These are phyloP conservation scores for Blastomyces silverae DNA, from an alignment of 2,329 filamentous ascomycete species.

Conservation along the genomic window DNA sequence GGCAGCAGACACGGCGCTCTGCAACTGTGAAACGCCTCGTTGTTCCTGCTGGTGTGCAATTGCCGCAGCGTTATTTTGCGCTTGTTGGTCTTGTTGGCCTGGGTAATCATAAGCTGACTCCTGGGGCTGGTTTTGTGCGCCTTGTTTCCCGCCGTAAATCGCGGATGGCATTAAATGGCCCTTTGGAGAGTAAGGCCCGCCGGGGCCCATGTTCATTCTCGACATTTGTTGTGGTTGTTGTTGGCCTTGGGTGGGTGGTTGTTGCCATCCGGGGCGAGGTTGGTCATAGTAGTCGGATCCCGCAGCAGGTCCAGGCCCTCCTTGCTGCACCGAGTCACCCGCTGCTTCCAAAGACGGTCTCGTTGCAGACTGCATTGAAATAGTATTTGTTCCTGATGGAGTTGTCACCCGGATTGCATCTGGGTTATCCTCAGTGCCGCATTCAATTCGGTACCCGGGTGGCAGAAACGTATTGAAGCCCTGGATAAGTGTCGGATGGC, in stretches of 20 bases:
- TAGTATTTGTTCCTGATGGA: constrained; percentile 92
- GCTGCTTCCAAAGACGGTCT: constrained; percentile 33
- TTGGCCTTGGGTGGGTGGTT: constrained; percentile 28
- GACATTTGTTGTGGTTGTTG: constrained; percentile 26
- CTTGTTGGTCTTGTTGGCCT: constrained; percentile 42
- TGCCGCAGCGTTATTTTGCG: constrained; percentile 40
- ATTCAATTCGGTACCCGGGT: constrained; percentile 93
- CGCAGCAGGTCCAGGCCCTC: constrained; percentile 29
- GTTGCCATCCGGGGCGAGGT: constrained; percentile 37
- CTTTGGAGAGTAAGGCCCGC: constrained; percentile 39
- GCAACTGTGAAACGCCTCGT: constrained; percentile 58
- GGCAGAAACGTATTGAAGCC: constrained; percentile 98
- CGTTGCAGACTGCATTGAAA: constrained; percentile 60
- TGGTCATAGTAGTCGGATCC: constrained; percentile 40
- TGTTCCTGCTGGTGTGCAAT: constrained; percentile 58
- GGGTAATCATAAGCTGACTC: constrained; percentile 41
- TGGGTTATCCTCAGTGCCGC: constrained; percentile 84
- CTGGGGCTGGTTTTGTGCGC: constrained; percentile 35
- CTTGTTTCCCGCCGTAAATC: constrained; percentile 35
- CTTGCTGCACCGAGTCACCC: constrained; percentile 30
- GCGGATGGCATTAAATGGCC: constrained; percentile 33
- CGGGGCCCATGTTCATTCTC: constrained; percentile 17
- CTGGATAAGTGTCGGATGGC: constrained; percentile 90
- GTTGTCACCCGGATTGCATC: constrained; percentile 96
- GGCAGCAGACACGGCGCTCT: constrained; percentile 58